phyloP scores from a whole-genome alignment of 2,329 filamentous ascomycete species.

The Westerdykella ornata region DNA sequence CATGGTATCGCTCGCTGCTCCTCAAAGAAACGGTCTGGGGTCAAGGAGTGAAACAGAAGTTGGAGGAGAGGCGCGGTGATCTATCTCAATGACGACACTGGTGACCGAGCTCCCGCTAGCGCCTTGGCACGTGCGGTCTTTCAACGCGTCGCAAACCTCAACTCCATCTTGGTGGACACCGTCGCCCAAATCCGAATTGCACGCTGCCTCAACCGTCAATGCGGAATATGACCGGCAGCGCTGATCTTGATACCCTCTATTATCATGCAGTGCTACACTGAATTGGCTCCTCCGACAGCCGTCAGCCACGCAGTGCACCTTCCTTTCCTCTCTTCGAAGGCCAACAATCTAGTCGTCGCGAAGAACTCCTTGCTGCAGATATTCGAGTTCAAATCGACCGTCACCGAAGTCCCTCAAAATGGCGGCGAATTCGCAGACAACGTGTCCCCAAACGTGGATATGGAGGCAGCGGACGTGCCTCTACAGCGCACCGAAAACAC shows the following conservation, averaged over 20 bases:
- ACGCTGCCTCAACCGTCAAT: background rate
- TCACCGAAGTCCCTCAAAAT: slow-evolving; percentile 50
- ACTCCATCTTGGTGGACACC: background rate
- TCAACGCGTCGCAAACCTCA: background rate
- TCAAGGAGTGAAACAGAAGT: background rate
- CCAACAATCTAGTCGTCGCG: slow-evolving; percentile 81
- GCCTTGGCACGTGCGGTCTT: slow-evolving; percentile 6
- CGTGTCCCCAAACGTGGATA: slow-evolving; percentile 42
- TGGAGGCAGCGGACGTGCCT: slow-evolving; percentile 40
- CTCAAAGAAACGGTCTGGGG: background rate
- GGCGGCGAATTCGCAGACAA: slow-evolving; percentile 39
- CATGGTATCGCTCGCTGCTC: slow-evolving; percentile 38
- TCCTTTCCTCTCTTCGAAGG: slow-evolving; percentile 66
- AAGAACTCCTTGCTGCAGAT: slow-evolving; percentile 91
- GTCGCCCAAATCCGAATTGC: background rate
- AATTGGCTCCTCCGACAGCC: slow-evolving; percentile 87
- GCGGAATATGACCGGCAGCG: slow-evolving; percentile 15
- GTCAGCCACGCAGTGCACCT: slow-evolving; percentile 81
- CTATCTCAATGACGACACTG: slow-evolving; percentile 1
- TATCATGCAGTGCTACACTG: slow-evolving; percentile 92
- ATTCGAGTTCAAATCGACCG: slow-evolving; percentile 65
- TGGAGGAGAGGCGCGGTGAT: slow-evolving; percentile 1
- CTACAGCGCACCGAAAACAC: slow-evolving; percentile 58
- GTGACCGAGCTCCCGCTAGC: slow-evolving; percentile 7
- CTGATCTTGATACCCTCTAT: background rate